A percentile compares a stretch with the other conserved stretches of the same genome.
Conservation (phyloP, 768 basidiomycete genomes). For the Xerocomus spinulosus region DNA sequence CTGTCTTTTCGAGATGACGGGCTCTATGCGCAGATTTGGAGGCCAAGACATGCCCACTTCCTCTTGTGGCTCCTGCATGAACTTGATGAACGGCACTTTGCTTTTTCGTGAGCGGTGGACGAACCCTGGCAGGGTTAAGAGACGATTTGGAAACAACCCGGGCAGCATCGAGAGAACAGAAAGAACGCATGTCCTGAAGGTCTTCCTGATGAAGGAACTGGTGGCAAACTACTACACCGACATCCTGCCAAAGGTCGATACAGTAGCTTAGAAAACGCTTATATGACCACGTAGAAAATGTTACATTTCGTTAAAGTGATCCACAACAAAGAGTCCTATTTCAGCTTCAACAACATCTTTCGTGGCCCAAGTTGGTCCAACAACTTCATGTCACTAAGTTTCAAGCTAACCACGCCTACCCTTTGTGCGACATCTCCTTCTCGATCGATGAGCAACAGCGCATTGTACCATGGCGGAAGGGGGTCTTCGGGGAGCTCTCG, state of each 20-base stretch:
- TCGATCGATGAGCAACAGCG: background rate
- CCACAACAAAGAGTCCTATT: too few relatives aligned
- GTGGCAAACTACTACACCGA: too few relatives aligned
- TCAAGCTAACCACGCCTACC: constrained; percentile 1
- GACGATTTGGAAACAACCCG: constrained; percentile 37
- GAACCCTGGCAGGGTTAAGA: constrained; percentile 19
- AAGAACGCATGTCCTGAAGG: too few relatives aligned
- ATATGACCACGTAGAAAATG: too few relatives aligned
- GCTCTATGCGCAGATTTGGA: constrained; percentile 48
- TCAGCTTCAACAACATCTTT: constrained; percentile 1
- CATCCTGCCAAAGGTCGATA: too few relatives aligned
- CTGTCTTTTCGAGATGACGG: constrained; percentile 35
- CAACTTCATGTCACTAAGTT: background rate
- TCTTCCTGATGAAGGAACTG: too few relatives aligned
- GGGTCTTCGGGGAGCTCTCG: background rate
- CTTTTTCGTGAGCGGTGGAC: constrained; percentile 30
- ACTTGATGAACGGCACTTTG: constrained; percentile 38
- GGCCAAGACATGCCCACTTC: constrained; percentile 40
- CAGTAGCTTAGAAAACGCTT: too few relatives aligned
- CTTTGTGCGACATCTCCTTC: constrained; percentile 1
- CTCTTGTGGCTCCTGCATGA: constrained; percentile 38
- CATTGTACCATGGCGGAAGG: background rate
- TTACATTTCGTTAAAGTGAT: too few relatives aligned
- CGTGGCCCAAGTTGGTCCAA: background rate
- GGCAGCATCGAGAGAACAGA: constrained; percentile 17